These are phyloP conservation scores for Scenedesmus sp. DNA, from an alignment of 163 green algal genomes.

Conservation along the genomic window DNA sequence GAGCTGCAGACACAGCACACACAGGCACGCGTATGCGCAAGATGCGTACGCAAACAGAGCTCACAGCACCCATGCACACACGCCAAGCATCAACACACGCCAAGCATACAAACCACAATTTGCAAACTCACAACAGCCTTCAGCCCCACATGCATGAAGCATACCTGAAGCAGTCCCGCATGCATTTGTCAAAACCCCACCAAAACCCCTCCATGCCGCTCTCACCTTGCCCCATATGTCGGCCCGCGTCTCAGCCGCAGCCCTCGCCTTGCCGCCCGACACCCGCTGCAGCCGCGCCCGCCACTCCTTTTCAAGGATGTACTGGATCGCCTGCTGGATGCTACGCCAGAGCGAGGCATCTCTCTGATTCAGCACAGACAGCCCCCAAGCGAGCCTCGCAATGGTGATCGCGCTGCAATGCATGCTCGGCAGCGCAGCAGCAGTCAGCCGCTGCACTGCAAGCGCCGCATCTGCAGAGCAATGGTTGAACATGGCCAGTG, in stretches of 20 bases:
- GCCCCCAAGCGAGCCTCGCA: not conserved
- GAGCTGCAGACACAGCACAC: too few species aligned
- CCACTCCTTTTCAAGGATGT: not conserved
- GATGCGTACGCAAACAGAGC: too few species aligned
- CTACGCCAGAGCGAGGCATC: not conserved
- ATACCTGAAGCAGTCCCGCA: too few species aligned
- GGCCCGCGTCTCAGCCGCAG: not conserved
- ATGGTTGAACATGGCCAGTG: not conserved
- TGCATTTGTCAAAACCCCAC: too few species aligned
- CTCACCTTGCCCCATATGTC: not conserved
- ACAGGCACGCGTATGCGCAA: too few species aligned
- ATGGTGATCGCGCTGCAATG: not conserved
- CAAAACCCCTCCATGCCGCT: too few species aligned
- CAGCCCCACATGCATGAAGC: too few species aligned
- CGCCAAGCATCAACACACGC: not conserved
- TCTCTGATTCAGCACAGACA: not conserved
- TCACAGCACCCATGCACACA: not conserved
- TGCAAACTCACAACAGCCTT: too few species aligned
- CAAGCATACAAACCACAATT: not conserved
- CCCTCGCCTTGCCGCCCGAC: not conserved
- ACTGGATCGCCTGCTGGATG: not conserved
- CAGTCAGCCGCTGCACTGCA: not conserved
- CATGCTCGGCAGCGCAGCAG: not conserved
- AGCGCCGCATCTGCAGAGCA: not conserved
- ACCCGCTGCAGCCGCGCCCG: not conserved